Conservation (phyloP, 306 rosid species). For the Lagenaria siceraria region DNA sequence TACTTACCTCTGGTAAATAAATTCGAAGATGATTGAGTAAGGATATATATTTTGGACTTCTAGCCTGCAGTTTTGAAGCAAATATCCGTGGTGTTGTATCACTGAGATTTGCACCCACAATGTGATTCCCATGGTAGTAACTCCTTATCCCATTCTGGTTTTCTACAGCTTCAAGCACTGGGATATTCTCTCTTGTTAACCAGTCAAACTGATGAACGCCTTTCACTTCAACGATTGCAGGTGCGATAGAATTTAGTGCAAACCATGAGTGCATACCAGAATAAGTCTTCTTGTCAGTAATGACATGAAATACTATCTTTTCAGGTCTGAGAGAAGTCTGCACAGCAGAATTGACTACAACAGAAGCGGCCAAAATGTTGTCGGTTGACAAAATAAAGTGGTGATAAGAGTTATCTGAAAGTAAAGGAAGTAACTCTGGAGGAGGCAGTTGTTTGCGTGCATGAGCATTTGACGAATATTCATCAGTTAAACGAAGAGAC, state of each 20-base stretch:
- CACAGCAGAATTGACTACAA: slow-evolving; percentile 88
- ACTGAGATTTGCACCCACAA: slow-evolving; percentile 54
- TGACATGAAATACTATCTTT: slow-evolving; percentile 87
- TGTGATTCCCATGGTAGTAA: slow-evolving; percentile 93
- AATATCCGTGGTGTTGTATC: slow-evolving; percentile 57
- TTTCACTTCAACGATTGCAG: slow-evolving; percentile 92
- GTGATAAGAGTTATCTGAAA: slow-evolving; percentile 76
- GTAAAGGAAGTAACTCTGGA: slow-evolving; percentile 80
- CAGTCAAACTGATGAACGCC: slow-evolving; percentile 96
- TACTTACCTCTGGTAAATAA: slow-evolving; percentile 85
- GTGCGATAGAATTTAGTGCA: slow-evolving; percentile 79
- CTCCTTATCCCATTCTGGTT: slow-evolving; percentile 71
- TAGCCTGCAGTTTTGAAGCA: slow-evolving; percentile 79
- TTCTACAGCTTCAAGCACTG: slow-evolving; percentile 96
- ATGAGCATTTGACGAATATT: slow-evolving; percentile 95
- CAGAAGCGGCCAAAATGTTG: slow-evolving; percentile 96
- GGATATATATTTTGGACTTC: slow-evolving; percentile 98
- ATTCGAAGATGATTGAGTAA: slow-evolving; percentile 94
- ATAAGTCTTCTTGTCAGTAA: slow-evolving; percentile 93
- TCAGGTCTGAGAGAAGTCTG: slow-evolving; percentile 71
- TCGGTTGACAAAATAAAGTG: slow-evolving; percentile 89
- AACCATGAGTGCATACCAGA: slow-evolving; percentile 99
- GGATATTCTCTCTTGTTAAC: slow-evolving; percentile 99
- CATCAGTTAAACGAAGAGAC: slow-evolving; percentile 95
- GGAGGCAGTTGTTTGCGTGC: slow-evolving; percentile 95